phyloP scores from a whole-genome alignment of 352 stramenopile genomes.

The Phytophthora chlamydospora region DNA sequence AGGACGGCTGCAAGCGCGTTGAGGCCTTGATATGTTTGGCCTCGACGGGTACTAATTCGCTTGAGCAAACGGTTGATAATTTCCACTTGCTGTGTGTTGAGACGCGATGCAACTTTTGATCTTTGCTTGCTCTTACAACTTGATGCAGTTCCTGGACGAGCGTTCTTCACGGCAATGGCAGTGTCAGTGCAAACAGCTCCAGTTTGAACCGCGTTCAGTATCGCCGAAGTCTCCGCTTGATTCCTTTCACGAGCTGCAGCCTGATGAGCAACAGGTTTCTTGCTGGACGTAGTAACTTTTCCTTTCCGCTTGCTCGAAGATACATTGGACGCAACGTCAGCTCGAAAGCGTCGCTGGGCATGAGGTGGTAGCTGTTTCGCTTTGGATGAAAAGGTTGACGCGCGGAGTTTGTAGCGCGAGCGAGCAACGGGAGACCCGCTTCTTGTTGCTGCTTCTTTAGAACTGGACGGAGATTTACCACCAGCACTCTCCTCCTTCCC shows the following conservation, averaged over 20 bases:
- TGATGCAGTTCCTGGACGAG: conserved; percentile 1
- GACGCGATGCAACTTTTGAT: background rate
- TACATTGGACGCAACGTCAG: background rate
- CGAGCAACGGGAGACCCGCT: conserved; percentile 5
- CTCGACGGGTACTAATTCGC: conserved; percentile 43
- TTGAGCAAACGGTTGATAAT: conserved; percentile 30
- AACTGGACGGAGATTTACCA: background rate
- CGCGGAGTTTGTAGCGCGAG: conserved; percentile 18
- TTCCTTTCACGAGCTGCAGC: background rate
- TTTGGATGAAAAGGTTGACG: conserved; percentile 23
- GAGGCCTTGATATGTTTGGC: conserved; percentile 44
- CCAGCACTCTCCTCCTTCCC: background rate
- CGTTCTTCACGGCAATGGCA: conserved; percentile 9
- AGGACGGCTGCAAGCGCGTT: conserved; percentile 50
- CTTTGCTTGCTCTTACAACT: conserved; percentile 8
- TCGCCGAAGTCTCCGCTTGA: background rate
- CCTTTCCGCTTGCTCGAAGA: background rate
- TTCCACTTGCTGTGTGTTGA: conserved; percentile 9
- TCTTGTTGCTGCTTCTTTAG: conserved; percentile 11
- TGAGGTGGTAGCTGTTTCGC: conserved; percentile 27
- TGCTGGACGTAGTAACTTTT: background rate
- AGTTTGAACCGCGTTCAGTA: conserved; percentile 8
- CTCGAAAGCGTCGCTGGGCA: conserved; percentile 5
- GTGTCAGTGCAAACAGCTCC: conserved; percentile 16
- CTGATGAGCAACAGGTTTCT: background rate